Base-by-base conservation (phyloP, 73 alveolate genomes). In the Paramecium pentaurelia region DNA sequence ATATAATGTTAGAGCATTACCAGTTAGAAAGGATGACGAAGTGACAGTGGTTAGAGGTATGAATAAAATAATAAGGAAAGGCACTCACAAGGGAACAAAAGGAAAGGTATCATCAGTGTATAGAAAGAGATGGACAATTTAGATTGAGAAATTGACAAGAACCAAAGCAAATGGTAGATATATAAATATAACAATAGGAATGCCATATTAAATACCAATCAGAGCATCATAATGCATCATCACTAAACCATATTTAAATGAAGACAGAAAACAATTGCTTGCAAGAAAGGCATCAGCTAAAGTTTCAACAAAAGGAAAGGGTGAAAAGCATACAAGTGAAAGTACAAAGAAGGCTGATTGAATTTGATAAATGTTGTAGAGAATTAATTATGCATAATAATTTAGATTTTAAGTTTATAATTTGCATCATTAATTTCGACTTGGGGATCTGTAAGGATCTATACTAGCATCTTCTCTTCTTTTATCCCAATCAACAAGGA, bases 21-120 rank as follows among this genome's bases (percentile, higher is more conserved):
- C 99, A 92, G 97, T 97, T 93, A 94, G 99, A 88, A 97, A 95
- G 92, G 99, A 97, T 71, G 99, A 95, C 45, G 97, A 95, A 92
- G 97, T 95, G 25, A 86, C 94, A 51, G 89, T 95, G 54, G 96
- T 93, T 51, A 89, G 96, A 71, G 97, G 97, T 60, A 60, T 27
- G 16, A 25, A 60, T 60, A 60, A 27, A 60, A 5, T 30, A 49
- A 9, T 60, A 60, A 11, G 40, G 34, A 7, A 60, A 60, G 77
- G 77, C 18, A 86, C 71, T 34, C 70, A 89, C 85, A 97, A 97
- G 93, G 97, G 96, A 58, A 97, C 95, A 60, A 97, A 94, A 92
- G 99, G 99, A 86, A 97, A 96, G 94, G 99, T 97, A 87, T 93
- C 92, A 68, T 86, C 95, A 86, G 99, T 97, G 93, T 96, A 96